Conservation (phyloP, 306 rosid genomes). For the Rosa persica region DNA sequence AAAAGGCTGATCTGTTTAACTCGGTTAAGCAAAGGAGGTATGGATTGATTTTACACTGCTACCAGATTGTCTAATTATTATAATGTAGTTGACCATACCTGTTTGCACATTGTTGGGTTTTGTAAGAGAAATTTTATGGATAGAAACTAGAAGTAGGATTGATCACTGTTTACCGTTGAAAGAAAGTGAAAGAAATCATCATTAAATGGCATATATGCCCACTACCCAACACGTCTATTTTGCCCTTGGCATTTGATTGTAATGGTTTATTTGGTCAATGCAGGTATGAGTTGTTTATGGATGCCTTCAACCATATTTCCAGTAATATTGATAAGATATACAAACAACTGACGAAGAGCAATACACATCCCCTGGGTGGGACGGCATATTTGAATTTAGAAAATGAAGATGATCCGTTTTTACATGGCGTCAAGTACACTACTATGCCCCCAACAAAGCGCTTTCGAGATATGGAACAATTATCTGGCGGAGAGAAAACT, state of each 20-base stretch:
- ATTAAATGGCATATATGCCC: background rate
- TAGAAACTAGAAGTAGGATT: slow-evolving; percentile 9
- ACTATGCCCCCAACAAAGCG: slow-evolving; percentile 99
- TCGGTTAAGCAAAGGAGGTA: slow-evolving; percentile 83
- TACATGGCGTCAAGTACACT: slow-evolving; percentile 93
- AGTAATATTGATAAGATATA: slow-evolving; percentile 82
- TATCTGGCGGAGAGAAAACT: slow-evolving; percentile 98
- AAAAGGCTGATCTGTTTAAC: slow-evolving; percentile 68
- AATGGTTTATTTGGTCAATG: slow-evolving; percentile 31
- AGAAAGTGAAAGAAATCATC: background rate
- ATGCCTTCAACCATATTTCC: slow-evolving; percentile 87
- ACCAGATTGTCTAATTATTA: background rate
- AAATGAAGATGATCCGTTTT: slow-evolving; percentile 95
- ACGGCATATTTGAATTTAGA: slow-evolving; percentile 90
- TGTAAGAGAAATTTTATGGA: background rate
- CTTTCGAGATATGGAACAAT: slow-evolving; percentile 96
- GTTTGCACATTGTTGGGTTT: background rate
- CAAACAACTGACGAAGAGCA: slow-evolving; percentile 90
- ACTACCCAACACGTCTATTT: background rate
- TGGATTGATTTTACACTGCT: slow-evolving; percentile 17
- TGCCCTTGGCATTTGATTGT: background rate
- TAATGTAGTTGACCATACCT: slow-evolving; percentile 2
- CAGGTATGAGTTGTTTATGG: slow-evolving; percentile 87
- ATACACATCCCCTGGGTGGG: slow-evolving; percentile 91
- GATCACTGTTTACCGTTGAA: background rate